Conservation (phyloP, 75 land plant species). For the Ceratopteris richardii region DNA sequence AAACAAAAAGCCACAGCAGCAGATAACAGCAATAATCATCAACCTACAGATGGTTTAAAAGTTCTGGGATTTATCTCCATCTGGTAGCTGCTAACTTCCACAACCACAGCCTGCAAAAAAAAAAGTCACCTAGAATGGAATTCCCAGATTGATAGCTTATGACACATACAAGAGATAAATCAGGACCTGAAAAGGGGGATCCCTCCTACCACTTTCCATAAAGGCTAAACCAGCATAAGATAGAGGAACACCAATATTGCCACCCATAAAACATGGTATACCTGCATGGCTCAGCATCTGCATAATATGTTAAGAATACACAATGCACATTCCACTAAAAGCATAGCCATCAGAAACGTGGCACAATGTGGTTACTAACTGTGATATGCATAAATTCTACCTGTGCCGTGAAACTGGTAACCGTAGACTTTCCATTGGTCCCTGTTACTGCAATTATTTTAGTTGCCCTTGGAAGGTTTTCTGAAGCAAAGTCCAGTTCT, state of each 20-base stretch:
- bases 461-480: conserved; percentile 30
- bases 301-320: too few relatives aligned
- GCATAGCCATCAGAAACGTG: too few relatives aligned
- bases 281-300: conserved; percentile 47
- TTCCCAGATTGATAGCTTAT: too few relatives aligned
- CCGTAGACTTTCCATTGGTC: conserved; percentile 70
- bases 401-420: conserved; percentile 58
- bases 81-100: conserved; percentile 75
- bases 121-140: too few relatives aligned
- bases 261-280: conserved; percentile 48
- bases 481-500: conserved; percentile 67
- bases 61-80: conserved; percentile 48
- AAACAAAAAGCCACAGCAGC: too few relatives aligned
- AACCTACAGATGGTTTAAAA: conserved; percentile 37
- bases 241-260: conserved; percentile 61
- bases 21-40: too few relatives aligned
- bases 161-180: too few relatives aligned
- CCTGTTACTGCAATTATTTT: conserved; percentile 61
- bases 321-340: too few relatives aligned
- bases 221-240: conserved; percentile 52
- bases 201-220: conserved; percentile 20
- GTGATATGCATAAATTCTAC: conserved; percentile 20
- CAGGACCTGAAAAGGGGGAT: conserved; percentile 29
- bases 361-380: too few relatives aligned
- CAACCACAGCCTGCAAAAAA: conserved; percentile 45